These are phyloP conservation scores for Carallia brachiata DNA, from an alignment of 345 rosid genomes.

Conservation along the genomic window DNA sequence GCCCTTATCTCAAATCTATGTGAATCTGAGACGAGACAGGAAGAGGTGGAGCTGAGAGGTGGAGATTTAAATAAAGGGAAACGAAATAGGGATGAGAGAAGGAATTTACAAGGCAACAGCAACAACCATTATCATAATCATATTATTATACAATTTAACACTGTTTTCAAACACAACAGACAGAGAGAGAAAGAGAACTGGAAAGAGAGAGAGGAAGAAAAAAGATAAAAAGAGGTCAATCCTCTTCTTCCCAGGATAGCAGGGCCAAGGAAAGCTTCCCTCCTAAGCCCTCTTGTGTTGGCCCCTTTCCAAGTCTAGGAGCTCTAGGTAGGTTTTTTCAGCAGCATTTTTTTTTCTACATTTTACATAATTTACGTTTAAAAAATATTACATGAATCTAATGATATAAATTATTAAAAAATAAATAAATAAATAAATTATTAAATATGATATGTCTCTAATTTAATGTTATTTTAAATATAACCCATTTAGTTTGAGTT, in stretches of 20 bases:
- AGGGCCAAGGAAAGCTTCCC: neutral
- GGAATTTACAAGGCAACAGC: conserved; percentile 10
- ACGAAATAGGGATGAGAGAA: neutral
- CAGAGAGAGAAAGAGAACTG: neutral
- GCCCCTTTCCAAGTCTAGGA: no score
- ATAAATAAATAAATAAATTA: no score
- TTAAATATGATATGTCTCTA: no score
- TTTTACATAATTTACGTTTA: no score
- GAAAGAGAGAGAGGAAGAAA: neutral
- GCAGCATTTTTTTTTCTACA: no score
- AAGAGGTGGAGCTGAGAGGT: neutral
- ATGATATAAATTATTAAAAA: no score
- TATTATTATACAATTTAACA: no score
- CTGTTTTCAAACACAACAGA: neutral
- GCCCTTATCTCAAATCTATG: neutral
- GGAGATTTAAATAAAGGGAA: neutral
- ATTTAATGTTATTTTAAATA: no score
- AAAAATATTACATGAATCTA: no score
- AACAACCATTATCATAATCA: neutral
- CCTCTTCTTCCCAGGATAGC: conserved; percentile 23
- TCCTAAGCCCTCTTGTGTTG: neutral
- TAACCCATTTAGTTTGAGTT: no score
- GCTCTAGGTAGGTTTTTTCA: no score
- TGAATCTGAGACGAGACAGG: conserved; percentile 7
- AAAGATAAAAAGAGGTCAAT: conserved; percentile 25